A percentile compares a stretch with the other conserved stretches of the same genome.
Evolutionary conservation across 176 grass and related monocot genomes (phyloP).

Genomic region (Miscanthus lutarioriparius): DNA sequence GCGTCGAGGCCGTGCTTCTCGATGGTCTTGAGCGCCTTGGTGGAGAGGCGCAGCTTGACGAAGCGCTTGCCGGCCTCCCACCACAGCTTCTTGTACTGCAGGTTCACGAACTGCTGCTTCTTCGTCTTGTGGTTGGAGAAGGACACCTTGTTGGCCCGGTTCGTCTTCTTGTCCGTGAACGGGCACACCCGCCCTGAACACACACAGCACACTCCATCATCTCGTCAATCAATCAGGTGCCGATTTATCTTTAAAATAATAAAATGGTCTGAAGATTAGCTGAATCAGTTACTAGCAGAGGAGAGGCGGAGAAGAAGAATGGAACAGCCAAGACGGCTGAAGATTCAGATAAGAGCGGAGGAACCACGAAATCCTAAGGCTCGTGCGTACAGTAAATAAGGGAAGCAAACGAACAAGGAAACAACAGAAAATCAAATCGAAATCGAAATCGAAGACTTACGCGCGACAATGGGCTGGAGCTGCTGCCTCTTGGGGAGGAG

Average conservation of each 20-base stretch:
- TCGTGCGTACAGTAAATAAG: neutral
- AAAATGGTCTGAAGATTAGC: neutral
- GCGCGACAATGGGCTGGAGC: slow-evolving; percentile 46
- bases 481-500: slow-evolving; percentile 20
- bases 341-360: neutral
- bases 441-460: slow-evolving; percentile 8
- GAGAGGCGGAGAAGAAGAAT: too few relatives aligned
- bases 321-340: too few relatives aligned
- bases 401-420: neutral
- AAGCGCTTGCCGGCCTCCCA: slow-evolving; percentile 84
- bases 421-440: neutral
- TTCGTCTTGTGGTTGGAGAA: slow-evolving; percentile 93
- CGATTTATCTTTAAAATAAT: neutral
- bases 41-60: slow-evolving; percentile 80
- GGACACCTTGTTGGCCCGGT: slow-evolving; percentile 78
- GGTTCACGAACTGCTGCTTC: slow-evolving; percentile 90
- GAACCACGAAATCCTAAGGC: neutral
- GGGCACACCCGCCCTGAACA: slow-evolving; percentile 71
- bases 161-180: slow-evolving; percentile 76
- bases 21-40: slow-evolving; percentile 85
- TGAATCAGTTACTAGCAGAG: neutral
- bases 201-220: neutral
- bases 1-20: slow-evolving; percentile 91
- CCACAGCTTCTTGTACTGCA: slow-evolving; percentile 95
- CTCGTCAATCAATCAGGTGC: neutral